phyloP scores from a whole-genome alignment of 768 basidiomycete genomes.

The Scleroderma citrinum region DNA sequence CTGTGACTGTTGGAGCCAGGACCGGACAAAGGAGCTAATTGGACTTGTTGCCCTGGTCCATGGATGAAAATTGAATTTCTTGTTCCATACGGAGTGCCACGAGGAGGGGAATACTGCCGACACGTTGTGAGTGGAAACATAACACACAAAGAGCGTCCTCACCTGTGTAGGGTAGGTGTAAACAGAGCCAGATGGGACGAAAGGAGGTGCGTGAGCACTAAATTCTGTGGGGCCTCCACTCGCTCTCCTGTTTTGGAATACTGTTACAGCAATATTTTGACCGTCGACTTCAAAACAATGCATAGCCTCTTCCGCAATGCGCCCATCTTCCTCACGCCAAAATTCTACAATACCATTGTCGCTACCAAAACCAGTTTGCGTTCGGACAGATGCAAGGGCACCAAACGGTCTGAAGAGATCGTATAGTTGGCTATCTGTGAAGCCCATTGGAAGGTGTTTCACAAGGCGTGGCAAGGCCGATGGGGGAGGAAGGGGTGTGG shows the following conservation, averaged over 20 bases:
- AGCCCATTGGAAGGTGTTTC: constrained; percentile 72
- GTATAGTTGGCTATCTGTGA: constrained; percentile 68
- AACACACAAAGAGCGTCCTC: constrained; percentile 9
- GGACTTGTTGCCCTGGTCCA: constrained; percentile 88
- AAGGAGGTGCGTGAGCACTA: constrained; percentile 66
- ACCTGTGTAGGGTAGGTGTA: constrained; percentile 63
- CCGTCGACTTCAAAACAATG: constrained; percentile 81
- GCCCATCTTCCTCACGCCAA: constrained; percentile 83
- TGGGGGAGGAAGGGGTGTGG: constrained; percentile 69
- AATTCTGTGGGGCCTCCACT: constrained; percentile 57
- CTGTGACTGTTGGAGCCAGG: constrained; percentile 82
- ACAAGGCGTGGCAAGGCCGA: constrained; percentile 74
- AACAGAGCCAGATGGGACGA: constrained; percentile 65
- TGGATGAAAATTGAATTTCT: constrained; percentile 56
- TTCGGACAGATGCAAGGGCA: constrained; percentile 71
- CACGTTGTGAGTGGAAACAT: constrained; percentile 2
- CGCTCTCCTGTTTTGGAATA: constrained; percentile 63
- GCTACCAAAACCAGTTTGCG: constrained; percentile 67
- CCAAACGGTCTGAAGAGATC: constrained; percentile 83
- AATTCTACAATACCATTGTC: constrained; percentile 80
- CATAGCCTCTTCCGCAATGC: constrained; percentile 71
- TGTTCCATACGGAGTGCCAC: constrained; percentile 44
- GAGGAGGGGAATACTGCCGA: constrained; percentile 63
- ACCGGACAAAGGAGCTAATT: constrained; percentile 66
- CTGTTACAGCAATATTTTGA: constrained; percentile 77